These are phyloP conservation scores for Gyromitra esculenta DNA, from an alignment of 2,329 filamentous ascomycete genomes.

Conservation along the genomic window DNA sequence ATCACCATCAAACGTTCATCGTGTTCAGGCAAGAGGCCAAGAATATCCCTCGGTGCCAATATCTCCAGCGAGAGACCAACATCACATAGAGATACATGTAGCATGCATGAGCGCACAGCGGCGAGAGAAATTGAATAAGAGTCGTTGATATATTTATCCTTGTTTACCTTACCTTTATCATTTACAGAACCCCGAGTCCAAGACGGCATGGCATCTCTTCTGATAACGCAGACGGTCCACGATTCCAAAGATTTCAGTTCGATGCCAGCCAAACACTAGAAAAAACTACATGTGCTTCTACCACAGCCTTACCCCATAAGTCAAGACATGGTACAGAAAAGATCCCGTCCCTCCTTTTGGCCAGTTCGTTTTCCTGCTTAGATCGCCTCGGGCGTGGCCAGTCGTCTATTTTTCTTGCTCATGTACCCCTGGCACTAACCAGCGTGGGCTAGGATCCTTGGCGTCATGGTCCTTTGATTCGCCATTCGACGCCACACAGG, in stretches of 20 bases:
- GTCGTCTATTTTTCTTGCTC: constrained; percentile 22
- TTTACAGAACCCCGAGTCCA: not conserved
- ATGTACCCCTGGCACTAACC: constrained; percentile 28
- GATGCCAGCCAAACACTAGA: not conserved
- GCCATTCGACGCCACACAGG: constrained; percentile 38
- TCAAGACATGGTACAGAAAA: constrained; percentile 34
- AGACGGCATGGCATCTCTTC: constrained; percentile 12
- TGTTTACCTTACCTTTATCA: not conserved
- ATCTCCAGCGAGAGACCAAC: constrained; percentile 7
- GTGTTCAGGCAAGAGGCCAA: constrained; percentile 24
- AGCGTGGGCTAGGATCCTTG: constrained; percentile 10
- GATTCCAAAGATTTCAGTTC: not conserved
- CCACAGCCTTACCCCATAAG: constrained; percentile 3
- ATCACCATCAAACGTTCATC: constrained; percentile 36
- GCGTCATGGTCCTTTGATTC: constrained; percentile 19
- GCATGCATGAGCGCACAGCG: not conserved
- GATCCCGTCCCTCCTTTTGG: constrained; percentile 32
- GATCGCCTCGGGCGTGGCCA: constrained; percentile 8
- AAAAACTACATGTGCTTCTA: not conserved
- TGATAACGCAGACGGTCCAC: not conserved
- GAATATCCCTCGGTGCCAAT: constrained; percentile 40
- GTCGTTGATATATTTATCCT: not conserved
- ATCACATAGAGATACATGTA: not conserved
- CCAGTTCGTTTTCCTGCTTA: constrained; percentile 11
- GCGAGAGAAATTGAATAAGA: not conserved